Conservation (phyloP, 208 protist genomes). For the Leishmania braziliensis region DNA sequence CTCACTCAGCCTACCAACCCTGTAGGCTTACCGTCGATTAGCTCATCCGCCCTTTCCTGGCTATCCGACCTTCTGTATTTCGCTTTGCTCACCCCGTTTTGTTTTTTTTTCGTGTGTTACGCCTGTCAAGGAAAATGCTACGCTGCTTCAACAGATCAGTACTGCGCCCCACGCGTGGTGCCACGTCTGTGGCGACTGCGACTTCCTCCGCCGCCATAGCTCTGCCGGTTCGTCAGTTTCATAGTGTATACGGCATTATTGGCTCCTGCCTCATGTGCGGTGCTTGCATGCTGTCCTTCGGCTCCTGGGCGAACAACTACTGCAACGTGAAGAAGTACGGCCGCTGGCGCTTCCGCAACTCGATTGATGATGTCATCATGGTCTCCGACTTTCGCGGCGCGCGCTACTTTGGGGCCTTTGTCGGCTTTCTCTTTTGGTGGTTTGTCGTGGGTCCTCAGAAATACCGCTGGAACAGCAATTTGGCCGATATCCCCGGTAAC, state of each 20-base stretch:
- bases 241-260: constrained; percentile 60
- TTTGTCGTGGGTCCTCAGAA: constrained; percentile 87
- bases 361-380: constrained; percentile 87
- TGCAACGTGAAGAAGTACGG: constrained; percentile 88
- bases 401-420: constrained; percentile 70
- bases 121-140: constrained; percentile 24
- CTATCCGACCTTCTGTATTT: not conserved
- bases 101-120: not conserved
- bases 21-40: not conserved
- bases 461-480: constrained; percentile 77
- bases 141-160: constrained; percentile 39
- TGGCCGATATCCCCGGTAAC: constrained; percentile 80
- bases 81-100: not conserved
- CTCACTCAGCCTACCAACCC: not conserved
- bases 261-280: constrained; percentile 65
- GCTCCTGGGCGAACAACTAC: constrained; percentile 85
- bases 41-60: not conserved
- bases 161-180: constrained; percentile 12
- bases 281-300: constrained; percentile 81
- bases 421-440: constrained; percentile 87
- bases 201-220: not conserved
- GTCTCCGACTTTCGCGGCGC: constrained; percentile 79
- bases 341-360: constrained; percentile 85
- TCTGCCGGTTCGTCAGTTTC: constrained; percentile 46
- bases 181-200: not conserved